Evolutionary conservation across 352 stramenopile species (phyloP).

Genomic region (Phytophthora rubi): DNA sequence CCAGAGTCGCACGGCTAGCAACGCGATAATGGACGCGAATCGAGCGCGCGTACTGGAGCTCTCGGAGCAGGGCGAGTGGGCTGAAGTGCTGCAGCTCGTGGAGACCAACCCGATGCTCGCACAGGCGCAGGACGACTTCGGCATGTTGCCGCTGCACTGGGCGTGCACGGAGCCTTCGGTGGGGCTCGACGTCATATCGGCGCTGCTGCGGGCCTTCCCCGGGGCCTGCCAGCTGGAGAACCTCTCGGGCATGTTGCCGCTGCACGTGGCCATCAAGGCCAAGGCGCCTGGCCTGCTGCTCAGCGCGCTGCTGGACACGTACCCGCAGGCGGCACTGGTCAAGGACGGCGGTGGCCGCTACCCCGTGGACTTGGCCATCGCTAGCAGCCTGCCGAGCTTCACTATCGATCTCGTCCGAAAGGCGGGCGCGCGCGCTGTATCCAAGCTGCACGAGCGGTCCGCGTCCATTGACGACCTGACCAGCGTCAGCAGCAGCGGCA

Average conservation of each 20-base stretch:
- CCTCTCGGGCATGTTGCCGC: slow-evolving; percentile 76
- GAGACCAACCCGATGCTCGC: slow-evolving; percentile 45
- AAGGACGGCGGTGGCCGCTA: slow-evolving; percentile 66
- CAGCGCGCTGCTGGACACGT: slow-evolving; percentile 55
- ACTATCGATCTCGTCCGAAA: slow-evolving; percentile 79
- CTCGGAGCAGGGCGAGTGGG: slow-evolving; percentile 76
- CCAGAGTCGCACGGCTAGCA: slow-evolving; percentile 13
- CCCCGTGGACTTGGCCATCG: slow-evolving; percentile 68
- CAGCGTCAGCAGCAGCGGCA: slow-evolving; percentile 31
- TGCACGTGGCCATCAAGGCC: slow-evolving; percentile 82
- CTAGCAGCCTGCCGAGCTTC: slow-evolving; percentile 67
- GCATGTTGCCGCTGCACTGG: slow-evolving; percentile 88
- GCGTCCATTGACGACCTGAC: slow-evolving; percentile 43
- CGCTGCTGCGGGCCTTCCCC: slow-evolving; percentile 60
- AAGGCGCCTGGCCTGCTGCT: slow-evolving; percentile 70
- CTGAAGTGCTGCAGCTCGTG: slow-evolving; percentile 55
- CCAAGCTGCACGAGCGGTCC: slow-evolving; percentile 46
- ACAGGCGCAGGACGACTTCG: slow-evolving; percentile 79
- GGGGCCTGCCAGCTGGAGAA: slow-evolving; percentile 70
- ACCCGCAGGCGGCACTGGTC: slow-evolving; percentile 50
- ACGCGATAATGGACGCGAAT: slow-evolving; percentile 44
- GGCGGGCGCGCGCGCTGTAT: slow-evolving; percentile 40
- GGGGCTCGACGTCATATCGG: slow-evolving; percentile 50
- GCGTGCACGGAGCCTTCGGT: slow-evolving; percentile 72
- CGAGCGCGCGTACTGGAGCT: slow-evolving; percentile 58